These are phyloP conservation scores for Lycium ferocissimum DNA, from an alignment of 257 asterid genomes.

Conservation along the genomic window DNA sequence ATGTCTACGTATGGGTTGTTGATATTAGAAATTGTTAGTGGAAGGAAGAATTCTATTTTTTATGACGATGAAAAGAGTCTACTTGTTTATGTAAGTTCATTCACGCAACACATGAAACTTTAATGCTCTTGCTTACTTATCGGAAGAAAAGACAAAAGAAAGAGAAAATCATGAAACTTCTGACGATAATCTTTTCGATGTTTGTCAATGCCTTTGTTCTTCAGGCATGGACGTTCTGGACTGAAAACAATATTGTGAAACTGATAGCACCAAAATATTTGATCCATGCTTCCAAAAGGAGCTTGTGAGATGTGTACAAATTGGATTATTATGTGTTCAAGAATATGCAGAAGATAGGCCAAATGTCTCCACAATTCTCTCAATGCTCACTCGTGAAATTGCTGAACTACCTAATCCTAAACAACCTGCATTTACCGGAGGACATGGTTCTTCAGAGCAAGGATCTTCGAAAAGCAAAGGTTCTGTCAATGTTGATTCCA, in stretches of 20 bases:
- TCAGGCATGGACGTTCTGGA: conserved; percentile 68
- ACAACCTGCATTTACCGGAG: conserved; percentile 43
- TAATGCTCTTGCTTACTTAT: too few relatives aligned
- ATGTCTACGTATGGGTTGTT: conserved; percentile 75
- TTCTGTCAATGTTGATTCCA: conserved; percentile 46
- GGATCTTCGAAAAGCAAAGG: conserved; percentile 41
- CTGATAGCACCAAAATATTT: conserved; percentile 48
- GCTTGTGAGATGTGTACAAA: conserved; percentile 51
- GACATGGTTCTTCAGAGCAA: conserved; percentile 34
- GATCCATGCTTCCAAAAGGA: conserved; percentile 35
- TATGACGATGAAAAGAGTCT: conserved; percentile 49
- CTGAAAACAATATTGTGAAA: conserved; percentile 37
- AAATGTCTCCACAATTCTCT: conserved; percentile 48
- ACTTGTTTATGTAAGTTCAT: conserved; percentile 55
- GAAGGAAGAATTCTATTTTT: conserved; percentile 57
- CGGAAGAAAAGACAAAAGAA: too few relatives aligned
- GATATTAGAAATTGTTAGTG: conserved; percentile 64
- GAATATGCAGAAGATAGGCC: conserved; percentile 67
- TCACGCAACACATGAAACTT: too few relatives aligned
- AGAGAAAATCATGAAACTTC: too few relatives aligned
- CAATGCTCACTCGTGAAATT: conserved; percentile 60
- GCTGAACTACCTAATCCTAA: conserved; percentile 47
- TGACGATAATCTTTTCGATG: too few relatives aligned
- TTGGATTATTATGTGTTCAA: conserved; percentile 39
- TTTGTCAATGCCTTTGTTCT: not conserved